Base-by-base conservation (phyloP, 2,329 filamentous ascomycete species). In the Ophidiomyces ophidiicola region DNA sequence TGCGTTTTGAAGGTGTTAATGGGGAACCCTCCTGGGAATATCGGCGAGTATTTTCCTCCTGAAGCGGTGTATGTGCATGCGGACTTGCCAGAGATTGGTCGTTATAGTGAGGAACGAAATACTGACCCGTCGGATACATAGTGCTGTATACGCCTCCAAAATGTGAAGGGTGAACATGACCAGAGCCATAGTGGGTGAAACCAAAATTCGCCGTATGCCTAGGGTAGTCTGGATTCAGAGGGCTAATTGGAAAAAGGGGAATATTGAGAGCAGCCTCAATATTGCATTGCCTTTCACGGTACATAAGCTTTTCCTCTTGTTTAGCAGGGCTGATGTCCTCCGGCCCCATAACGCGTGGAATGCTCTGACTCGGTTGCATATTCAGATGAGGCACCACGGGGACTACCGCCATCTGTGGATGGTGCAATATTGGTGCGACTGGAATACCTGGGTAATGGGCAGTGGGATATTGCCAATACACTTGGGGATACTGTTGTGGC, bases 241-340 rank as follows among this genome's bases (percentile, higher is more conserved):
- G 36, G 2, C 6, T 17, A 17, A n/a, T 18, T 5, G 19, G n/a
- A 17, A 11, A 17, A 14, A 17, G 12, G n/a, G 18, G 12, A 7
- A 24, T 10, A 18, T 18, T 25, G 17, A n/a, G 6, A 31, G 41
- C 26, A 3, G 21, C 24, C 6, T n/a, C 7, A 29, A 29, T 26
- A 23, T 10, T 25, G n/a, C 5, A 17, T 11, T 31, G 36, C 20
- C 24, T 36, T 38, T 44, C 32, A 18, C 37, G 17, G 6, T 20
- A 17, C 3, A 38, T n/a, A 8, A 43, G 35, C 15, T 46, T 46
- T 24, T 46, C 42, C 25, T 48, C 46, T 7, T 48, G 46, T 25
- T 48, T 48, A 2, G 46, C 36, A 17, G 46, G 46, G 17, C 44
- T 48, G 7, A 46, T 17, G 38, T 43, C 44, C 18, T 48, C 42